Evolutionary conservation across 768 basidiomycete species (phyloP), one percentile per base, ranked within the genome.

Genomic region (Daedaleopsis nitida): DNA sequence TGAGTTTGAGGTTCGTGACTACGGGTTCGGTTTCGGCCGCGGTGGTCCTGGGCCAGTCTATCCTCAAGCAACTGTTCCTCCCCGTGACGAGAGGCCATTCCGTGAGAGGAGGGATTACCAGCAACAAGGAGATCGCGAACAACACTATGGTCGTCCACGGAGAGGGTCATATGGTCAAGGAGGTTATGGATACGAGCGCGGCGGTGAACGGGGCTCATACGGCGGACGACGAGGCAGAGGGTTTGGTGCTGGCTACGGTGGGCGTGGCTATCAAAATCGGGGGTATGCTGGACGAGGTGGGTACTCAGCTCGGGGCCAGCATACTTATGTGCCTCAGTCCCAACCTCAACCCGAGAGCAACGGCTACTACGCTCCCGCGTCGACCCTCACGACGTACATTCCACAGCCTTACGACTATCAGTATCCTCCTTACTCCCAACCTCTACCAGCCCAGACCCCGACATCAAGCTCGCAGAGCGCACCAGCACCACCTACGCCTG

Each of bases 1-100:
- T 37, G 79, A 80, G 12, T 83, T 81, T 70, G 79, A 80, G 57
- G 87, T 88, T 47, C 81, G 78, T 62, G 80, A 89, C 66, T 88
- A 78, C 57, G 87, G 88, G 10, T 88, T 75, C 66, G 86, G 87
- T 5, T 88, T 88, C 62, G 87, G 87, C 1, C 72, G 76, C 13
- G 76, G 77, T 61, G 78, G 76, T 2, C 51, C 62, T 17, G 23
- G 16, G 5, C 65, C 64, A 4, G 77, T 76, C 4, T 75, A 77
- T 32, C 73, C 54, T 23, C 54, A 55, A 21, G 24, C 39, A 23
- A 14, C 54, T 45, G 23, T 24, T 11, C 54, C 74, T 1, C 65
- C 72, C 5, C 74, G 72, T 23, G 75, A 74, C 23, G 74, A 72
- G 13, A 62, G 70, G 52, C 10, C 71, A 17, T 50, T 47, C 50